Conservation (phyloP, 1,284 basidiomycete genomes). For the Ustilago xerochloae region DNA sequence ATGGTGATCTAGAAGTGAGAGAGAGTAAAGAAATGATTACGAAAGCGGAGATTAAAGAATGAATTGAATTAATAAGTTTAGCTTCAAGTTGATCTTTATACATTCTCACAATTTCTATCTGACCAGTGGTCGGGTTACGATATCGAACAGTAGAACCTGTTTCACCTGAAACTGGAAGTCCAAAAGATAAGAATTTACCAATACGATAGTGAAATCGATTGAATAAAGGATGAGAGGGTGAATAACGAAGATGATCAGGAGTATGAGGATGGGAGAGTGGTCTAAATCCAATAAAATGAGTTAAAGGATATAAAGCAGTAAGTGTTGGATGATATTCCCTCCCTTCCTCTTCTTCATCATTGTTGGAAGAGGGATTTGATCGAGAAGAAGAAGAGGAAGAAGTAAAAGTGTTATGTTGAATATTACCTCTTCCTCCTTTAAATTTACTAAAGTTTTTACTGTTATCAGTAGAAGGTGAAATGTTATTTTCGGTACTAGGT, state of each 20-base stretch:
- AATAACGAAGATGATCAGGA: conserved; percentile 14
- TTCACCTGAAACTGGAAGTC: conserved; percentile 22
- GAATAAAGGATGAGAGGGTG: conserved; percentile 11
- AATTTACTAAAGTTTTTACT: too few species aligned
- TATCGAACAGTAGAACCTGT: conserved; percentile 24
- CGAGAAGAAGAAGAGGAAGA: not conserved
- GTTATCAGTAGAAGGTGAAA: too few species aligned
- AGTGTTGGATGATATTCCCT: conserved; percentile 21
- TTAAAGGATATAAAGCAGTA: conserved; percentile 31
- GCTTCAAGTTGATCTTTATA: conserved; percentile 25
- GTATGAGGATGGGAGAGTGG: conserved; percentile 42
- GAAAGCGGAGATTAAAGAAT: conserved; percentile 39
- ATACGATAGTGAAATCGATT: conserved; percentile 41
- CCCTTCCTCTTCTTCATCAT: conserved; percentile 1
- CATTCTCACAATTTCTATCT: conserved; percentile 30
- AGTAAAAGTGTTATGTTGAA: not conserved
- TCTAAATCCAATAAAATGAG: conserved; percentile 43
- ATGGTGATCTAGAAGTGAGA: conserved; percentile 25
- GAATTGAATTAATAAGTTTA: conserved; percentile 36
- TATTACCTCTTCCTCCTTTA: too few species aligned
- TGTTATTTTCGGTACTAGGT: not conserved
- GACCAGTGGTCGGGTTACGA: conserved; percentile 31
- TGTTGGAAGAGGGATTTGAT: not conserved
- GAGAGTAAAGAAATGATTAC: conserved; percentile 28
- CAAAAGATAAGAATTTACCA: conserved; percentile 34